Evolutionary conservation across 441 rosid species (phyloP).

Genomic region (Aquilaria agallochum): DNA sequence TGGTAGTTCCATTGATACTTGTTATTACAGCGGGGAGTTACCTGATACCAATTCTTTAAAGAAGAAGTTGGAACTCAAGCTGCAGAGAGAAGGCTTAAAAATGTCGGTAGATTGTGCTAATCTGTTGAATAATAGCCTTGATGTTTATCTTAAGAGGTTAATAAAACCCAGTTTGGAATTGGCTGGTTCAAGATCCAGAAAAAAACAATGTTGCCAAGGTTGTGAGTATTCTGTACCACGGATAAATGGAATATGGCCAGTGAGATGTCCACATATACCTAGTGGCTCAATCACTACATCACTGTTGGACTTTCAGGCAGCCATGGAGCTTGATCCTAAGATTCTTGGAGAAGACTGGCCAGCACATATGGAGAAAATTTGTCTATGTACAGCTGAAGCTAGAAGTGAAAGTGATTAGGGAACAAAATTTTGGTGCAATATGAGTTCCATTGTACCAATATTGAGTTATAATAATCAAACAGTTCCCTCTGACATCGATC

Average conservation of each 20-base stretch:
- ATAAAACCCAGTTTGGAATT: slow-evolving; percentile 51
- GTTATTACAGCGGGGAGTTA: slow-evolving; percentile 35
- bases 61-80: slow-evolving; percentile 36
- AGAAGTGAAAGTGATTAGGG: slow-evolving; percentile 14
- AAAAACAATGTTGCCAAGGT: slow-evolving; percentile 16
- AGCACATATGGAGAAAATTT: slow-evolving; percentile 35
- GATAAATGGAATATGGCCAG: slow-evolving; percentile 16
- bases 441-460: slow-evolving; percentile 3
- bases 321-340: slow-evolving; percentile 38
- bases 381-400: slow-evolving; percentile 26
- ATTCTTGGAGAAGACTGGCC: slow-evolving; percentile 47
- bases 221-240: slow-evolving; percentile 7
- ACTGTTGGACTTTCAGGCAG: slow-evolving; percentile 43
- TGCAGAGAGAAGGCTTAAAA: slow-evolving; percentile 38
- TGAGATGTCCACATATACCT: slow-evolving; percentile 14
- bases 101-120: slow-evolving; percentile 46
- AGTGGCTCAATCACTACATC: slow-evolving; percentile 22
- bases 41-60: slow-evolving; percentile 40
- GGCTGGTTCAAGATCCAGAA: slow-evolving; percentile 36
- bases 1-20: slow-evolving; percentile 19
- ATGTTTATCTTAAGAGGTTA: slow-evolving; percentile 44
- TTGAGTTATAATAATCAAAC: slow-evolving; percentile 13
- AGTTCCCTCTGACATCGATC: slow-evolving; percentile 18
- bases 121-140: slow-evolving; percentile 42
- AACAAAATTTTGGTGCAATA: slow-evolving; percentile 9